phyloP scores from a whole-genome alignment of 164 flowering plant species.

The Vitis rupestris region DNA sequence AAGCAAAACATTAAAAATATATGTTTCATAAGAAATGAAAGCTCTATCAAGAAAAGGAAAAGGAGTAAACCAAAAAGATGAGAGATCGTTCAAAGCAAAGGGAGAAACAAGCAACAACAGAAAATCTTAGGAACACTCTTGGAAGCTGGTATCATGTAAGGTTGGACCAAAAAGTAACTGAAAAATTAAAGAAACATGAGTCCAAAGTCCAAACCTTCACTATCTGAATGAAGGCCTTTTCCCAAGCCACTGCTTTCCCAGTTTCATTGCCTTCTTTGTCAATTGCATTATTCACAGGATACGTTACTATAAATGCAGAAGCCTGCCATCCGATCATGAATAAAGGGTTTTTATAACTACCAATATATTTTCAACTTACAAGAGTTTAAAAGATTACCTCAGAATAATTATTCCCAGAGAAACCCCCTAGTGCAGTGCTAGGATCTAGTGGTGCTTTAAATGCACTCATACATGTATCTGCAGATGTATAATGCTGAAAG shows the following conservation, averaged over 20 bases:
- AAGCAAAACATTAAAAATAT: too few species aligned
- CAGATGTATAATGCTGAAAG: constrained; percentile 79
- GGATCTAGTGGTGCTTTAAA: constrained; percentile 96
- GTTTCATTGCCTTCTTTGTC: constrained; percentile 59
- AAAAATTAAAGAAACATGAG: not conserved
- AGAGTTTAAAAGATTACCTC: constrained; percentile 48
- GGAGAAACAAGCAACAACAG: too few species aligned
- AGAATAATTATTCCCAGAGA: constrained; percentile 71
- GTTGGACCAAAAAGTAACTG: too few species aligned
- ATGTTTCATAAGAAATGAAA: too few species aligned
- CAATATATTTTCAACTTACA: constrained; percentile 2
- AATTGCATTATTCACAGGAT: constrained; percentile 80
- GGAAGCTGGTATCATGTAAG: too few species aligned
- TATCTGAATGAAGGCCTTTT: constrained; percentile 87
- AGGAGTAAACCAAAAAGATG: too few species aligned
- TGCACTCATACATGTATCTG: constrained; percentile 83
- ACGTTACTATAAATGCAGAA: constrained; percentile 89
- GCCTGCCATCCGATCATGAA: constrained; percentile 57
- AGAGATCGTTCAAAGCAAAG: too few species aligned
- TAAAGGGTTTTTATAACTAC: constrained; percentile 3
- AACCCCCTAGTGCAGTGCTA: constrained; percentile 88
- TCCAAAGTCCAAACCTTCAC: constrained; percentile 50
- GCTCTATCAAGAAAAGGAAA: too few species aligned
- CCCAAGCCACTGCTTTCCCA: constrained; percentile 89
- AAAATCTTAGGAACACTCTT: too few species aligned